Percentiles rank a stretch among this genome's conserved stretches.
phyloP scores from a whole-genome alignment of 495 filamentous ascomycete species.

The Neurospora cerealis region DNA sequence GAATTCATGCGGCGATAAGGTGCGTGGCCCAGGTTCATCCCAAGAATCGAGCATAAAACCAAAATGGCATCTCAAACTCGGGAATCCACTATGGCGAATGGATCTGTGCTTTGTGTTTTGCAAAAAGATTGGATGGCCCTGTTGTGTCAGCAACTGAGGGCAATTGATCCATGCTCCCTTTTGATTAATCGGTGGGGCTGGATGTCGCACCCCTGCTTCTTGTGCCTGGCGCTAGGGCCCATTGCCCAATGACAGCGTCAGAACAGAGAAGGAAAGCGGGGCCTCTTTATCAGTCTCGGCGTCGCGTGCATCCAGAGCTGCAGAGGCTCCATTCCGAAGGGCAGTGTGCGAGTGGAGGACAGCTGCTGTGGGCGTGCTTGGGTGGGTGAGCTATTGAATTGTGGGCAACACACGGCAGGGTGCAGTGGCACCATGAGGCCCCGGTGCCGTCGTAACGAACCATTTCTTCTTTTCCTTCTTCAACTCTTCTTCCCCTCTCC shows the following conservation, averaged over 20 bases:
- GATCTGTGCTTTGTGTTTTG: not conserved
- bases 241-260: not conserved
- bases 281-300: not conserved
- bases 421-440: not conserved
- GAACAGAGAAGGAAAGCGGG: not conserved
- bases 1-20: not conserved
- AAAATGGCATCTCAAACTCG: not conserved
- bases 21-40: not conserved
- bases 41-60: not conserved
- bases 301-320: not conserved
- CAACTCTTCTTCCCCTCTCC: not conserved
- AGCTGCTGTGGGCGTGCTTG: not conserved
- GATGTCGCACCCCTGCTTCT: not conserved
- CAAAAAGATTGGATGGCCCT: not conserved
- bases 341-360: not conserved
- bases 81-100: not conserved
- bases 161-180: not conserved
- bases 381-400: not conserved
- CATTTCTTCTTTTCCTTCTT: not conserved
- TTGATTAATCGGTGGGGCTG: not conserved
- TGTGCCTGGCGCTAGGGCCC: not conserved
- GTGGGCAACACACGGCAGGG: not conserved
- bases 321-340: not conserved
- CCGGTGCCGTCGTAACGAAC: not conserved
- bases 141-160: not conserved